A percentile compares a stretch with the other conserved stretches of the same genome.
Conservation (phyloP, 345 rosid genomes). For the Acer campestre region DNA sequence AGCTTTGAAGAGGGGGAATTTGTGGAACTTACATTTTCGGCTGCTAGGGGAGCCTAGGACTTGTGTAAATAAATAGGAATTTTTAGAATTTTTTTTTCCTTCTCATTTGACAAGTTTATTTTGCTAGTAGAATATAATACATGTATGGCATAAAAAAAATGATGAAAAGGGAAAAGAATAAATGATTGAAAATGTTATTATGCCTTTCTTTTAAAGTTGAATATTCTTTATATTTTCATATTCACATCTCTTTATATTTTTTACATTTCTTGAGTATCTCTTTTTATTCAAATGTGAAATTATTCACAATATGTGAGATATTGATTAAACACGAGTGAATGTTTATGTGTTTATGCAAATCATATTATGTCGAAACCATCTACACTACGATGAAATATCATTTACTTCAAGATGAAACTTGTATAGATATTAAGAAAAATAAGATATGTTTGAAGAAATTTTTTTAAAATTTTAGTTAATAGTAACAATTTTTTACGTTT, state of each 20-base stretch:
- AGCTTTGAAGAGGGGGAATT: constrained; percentile 16
- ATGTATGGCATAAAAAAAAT: constrained; percentile 26
- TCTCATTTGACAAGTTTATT: constrained; percentile 11
- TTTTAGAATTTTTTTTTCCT: constrained; percentile 14
- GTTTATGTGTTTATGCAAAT: too few relatives aligned
- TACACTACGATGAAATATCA: too few relatives aligned
- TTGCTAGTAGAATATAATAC: constrained; percentile 24
- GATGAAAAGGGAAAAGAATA: constrained; percentile 30
- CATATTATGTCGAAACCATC: too few relatives aligned
- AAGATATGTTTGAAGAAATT: too few relatives aligned
- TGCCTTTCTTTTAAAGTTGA: background rate
- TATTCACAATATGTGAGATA: too few relatives aligned
- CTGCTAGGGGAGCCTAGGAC: constrained; percentile 24
- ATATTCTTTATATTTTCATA: background rate
- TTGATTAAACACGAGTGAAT: too few relatives aligned
- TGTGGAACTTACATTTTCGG: constrained; percentile 22
- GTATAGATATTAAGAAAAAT: too few relatives aligned
- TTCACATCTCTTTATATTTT: background rate
- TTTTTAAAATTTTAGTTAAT: too few relatives aligned
- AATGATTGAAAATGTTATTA: constrained; percentile 22
- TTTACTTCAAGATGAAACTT: too few relatives aligned
- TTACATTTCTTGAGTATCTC: too few relatives aligned
- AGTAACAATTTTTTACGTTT: too few relatives aligned
- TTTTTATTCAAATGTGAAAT: too few relatives aligned
- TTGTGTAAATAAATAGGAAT: constrained; percentile 51